Percentiles rank a stretch among this genome's conserved stretches.
phyloP scores from a whole-genome alignment of 257 asterid genomes.

The Euphrasia confusa region DNA sequence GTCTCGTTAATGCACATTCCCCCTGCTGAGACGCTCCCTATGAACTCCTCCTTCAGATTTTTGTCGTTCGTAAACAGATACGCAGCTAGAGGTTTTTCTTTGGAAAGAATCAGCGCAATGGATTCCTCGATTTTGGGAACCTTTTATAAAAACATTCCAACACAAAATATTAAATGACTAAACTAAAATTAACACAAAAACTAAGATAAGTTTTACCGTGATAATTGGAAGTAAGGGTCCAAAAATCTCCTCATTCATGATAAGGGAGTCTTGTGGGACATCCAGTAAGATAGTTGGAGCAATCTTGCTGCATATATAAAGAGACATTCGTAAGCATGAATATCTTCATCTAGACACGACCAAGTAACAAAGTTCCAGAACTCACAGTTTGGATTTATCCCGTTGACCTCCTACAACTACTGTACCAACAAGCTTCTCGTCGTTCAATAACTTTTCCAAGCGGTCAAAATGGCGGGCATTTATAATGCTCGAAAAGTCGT shows the following conservation, averaged over 20 bases:
- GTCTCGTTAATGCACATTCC: slow-evolving; percentile 66
- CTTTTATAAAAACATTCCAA: slow-evolving; percentile 33
- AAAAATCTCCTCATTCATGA: slow-evolving; percentile 72
- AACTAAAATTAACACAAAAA: not conserved
- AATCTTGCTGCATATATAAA: slow-evolving; percentile 44
- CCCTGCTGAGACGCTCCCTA: slow-evolving; percentile 64
- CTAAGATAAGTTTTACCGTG: slow-evolving; percentile 37
- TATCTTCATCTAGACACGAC: not conserved
- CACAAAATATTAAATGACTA: not conserved
- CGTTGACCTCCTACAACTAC: slow-evolving; percentile 80
- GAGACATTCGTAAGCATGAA: slow-evolving; percentile 4
- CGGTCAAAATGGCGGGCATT: slow-evolving; percentile 69
- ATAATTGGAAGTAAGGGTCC: slow-evolving; percentile 76
- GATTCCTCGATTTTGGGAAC: slow-evolving; percentile 64
- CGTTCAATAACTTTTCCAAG: slow-evolving; percentile 57
- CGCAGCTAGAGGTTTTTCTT: slow-evolving; percentile 90
- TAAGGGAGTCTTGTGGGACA: slow-evolving; percentile 50
- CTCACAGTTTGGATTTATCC: slow-evolving; percentile 67
- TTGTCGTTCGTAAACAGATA: slow-evolving; percentile 74
- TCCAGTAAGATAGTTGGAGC: slow-evolving; percentile 68
- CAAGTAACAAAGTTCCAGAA: slow-evolving; percentile 17
- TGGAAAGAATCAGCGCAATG: slow-evolving; percentile 47
- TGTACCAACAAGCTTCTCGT: slow-evolving; percentile 61
- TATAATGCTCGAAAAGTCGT: slow-evolving; percentile 71
- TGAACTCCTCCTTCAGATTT: slow-evolving; percentile 64